Conservation (phyloP, 1,139 yeast species). For the Saccharomyces hybrid region DNA sequence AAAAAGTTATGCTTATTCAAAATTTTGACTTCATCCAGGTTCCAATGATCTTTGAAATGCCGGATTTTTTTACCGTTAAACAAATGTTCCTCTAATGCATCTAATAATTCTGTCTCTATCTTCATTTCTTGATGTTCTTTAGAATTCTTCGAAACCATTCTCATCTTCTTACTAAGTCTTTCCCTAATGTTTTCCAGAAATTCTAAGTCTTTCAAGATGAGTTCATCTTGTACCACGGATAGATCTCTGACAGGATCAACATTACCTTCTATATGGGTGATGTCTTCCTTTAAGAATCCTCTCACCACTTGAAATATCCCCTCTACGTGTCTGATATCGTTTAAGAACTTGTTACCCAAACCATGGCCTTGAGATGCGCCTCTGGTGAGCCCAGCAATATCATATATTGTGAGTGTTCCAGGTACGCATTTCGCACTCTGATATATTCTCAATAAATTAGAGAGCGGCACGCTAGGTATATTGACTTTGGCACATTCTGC, state of each 20-base stretch:
- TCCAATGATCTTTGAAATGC: constrained; percentile 41
- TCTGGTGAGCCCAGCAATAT: constrained; percentile 68
- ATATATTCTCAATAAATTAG: constrained; percentile 40
- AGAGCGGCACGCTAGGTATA: constrained; percentile 48
- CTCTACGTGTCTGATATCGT: constrained; percentile 66
- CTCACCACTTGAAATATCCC: constrained; percentile 67
- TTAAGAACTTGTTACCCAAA: constrained; percentile 63
- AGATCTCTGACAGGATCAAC: constrained; percentile 63
- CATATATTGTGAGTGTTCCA: constrained; percentile 53
- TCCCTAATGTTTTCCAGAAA: constrained; percentile 52
- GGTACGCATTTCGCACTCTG: constrained; percentile 47
- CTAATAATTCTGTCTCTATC: constrained; percentile 42
- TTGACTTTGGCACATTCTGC: constrained; percentile 60
- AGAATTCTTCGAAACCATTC: constrained; percentile 34
- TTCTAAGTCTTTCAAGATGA: constrained; percentile 65
- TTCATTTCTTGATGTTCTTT: constrained; percentile 34
- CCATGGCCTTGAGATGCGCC: constrained; percentile 76
- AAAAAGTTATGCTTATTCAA: constrained; percentile 53
- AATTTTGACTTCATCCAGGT: constrained; percentile 47
- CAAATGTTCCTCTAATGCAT: constrained; percentile 42
- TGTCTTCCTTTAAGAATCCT: constrained; percentile 60
- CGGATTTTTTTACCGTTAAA: constrained; percentile 54
- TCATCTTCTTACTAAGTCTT: constrained; percentile 38
- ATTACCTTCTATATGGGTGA: constrained; percentile 58
- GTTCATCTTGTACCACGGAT: constrained; percentile 61